Evolutionary conservation across 495 filamentous ascomycete species (phyloP), one percentile per base, ranked within the genome.

Genomic region (Podospora pseudocomata): DNA sequence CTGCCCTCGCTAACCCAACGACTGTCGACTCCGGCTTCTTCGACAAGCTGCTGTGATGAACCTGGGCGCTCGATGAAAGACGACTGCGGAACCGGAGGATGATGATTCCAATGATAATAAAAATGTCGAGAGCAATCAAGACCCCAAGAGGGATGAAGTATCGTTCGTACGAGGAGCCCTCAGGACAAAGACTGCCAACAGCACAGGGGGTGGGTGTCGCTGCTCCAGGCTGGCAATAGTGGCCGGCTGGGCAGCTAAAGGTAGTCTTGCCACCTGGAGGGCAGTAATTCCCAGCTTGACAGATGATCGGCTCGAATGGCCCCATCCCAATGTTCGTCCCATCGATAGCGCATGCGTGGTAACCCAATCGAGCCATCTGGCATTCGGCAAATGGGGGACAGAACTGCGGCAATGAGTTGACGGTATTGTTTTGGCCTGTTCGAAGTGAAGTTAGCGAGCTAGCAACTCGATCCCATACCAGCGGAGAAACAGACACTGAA

Each of bases 201-300:
- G 66, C 75, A 61, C 83, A 85, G 19, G 76, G 78, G 11, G 76
- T 80, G 6, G 83, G 80, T 26, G 73, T 72, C 1, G 74, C 67
- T 19, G 81, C 77, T 2, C 83, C 83, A 0, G 75, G 74, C 11
- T 80, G 80, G 66, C 83, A 85, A 65, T 80, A 85, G 2, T 72
- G 71, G 6, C 83, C 81, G 9, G 72, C 55, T 11, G 83, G 82
- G 59, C 83, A 85, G 18, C 65, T 61, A 39, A 81, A 62, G 5
- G 68, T 76, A 60, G 77, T 64, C 27, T 69, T 75, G 61, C 61
- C 61, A 18, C 78, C 79, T 9, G 73, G 74, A 23, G 68, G 82
- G 63, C 83, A 85, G 65, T 83, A 85, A 58, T 65, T 74, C 6
- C 82, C 82, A 57, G 75, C 65, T 20, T 75, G 73, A 68, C 83